Percentiles rank a stretch among this genome's conserved stretches.
Conservation (phyloP, 2,329 filamentous ascomycete species). For the Clarireedia paspali region DNA sequence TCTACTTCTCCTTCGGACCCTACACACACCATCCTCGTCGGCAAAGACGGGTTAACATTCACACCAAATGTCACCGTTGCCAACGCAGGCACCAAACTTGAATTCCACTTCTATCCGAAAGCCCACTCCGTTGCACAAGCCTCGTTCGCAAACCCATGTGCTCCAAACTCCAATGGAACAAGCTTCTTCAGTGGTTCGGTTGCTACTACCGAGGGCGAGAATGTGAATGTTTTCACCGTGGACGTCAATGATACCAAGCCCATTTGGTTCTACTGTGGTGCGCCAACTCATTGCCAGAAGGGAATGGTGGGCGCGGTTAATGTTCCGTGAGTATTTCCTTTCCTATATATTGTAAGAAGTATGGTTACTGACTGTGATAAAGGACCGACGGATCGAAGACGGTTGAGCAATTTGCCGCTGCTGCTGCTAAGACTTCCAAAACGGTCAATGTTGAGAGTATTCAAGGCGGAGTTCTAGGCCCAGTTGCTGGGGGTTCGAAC, state of each 20-base stretch:
- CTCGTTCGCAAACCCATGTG: slow-evolving; percentile 29
- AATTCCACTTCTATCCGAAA: slow-evolving; percentile 46
- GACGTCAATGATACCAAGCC: slow-evolving; percentile 33
- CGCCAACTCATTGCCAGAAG: slow-evolving; percentile 32
- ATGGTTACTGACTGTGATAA: background rate
- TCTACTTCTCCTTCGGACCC: slow-evolving; percentile 8
- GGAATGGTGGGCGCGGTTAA: slow-evolving; percentile 40
- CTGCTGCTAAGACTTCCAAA: slow-evolving; percentile 10
- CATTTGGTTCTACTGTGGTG: slow-evolving; percentile 38
- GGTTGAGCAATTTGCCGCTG: slow-evolving; percentile 12
- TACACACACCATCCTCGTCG: slow-evolving; percentile 29
- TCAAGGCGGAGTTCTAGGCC: slow-evolving; percentile 16
- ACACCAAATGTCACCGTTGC: slow-evolving; percentile 43
- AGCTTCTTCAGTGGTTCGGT: slow-evolving; percentile 20
- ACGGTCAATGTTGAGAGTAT: slow-evolving; percentile 11
- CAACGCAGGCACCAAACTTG: slow-evolving; percentile 40
- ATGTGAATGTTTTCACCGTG: slow-evolving; percentile 34
- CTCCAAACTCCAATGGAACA: slow-evolving; percentile 23
- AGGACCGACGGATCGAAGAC: slow-evolving; percentile 14
- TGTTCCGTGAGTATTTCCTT: slow-evolving; percentile 25
- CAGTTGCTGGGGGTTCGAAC: background rate
- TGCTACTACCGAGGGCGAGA: slow-evolving; percentile 12
- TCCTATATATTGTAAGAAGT: background rate
- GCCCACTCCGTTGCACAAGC: slow-evolving; percentile 43
- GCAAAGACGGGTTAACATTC: slow-evolving; percentile 35